Percentiles rank a stretch among this genome's conserved stretches.
Conservation (phyloP, 345 rosid species). For the Toxicodendron radicans region DNA sequence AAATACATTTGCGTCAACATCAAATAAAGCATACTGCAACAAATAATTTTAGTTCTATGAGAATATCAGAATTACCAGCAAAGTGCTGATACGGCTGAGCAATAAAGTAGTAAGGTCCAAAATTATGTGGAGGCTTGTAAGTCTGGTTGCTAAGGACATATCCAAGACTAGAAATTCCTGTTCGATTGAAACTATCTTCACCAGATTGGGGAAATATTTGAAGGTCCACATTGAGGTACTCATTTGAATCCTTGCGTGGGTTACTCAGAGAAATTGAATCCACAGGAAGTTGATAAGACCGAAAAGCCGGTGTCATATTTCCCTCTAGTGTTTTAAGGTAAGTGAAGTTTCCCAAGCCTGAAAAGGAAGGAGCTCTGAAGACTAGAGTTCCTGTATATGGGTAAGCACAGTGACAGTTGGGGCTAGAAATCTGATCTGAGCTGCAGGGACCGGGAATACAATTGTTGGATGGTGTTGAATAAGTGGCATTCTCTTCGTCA, state of each 20-base stretch:
- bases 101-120: conserved; percentile 61
- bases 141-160: conserved; percentile 54
- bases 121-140: conserved; percentile 9
- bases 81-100: conserved; percentile 42
- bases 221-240: conserved; percentile 47
- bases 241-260: conserved; percentile 46
- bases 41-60: conserved; percentile 31
- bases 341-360: conserved; percentile 44
- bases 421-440: conserved; percentile 45
- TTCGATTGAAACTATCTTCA: conserved; percentile 45
- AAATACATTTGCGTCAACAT: conserved; percentile 16
- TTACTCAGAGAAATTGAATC: conserved; percentile 57
- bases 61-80: conserved; percentile 41
- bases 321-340: conserved; percentile 38
- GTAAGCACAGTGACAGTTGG: conserved; percentile 59
- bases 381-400: conserved; percentile 62
- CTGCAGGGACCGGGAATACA: conserved; percentile 46
- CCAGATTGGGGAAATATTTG: conserved; percentile 51
- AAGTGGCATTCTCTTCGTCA: conserved; percentile 26
- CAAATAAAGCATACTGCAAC: not conserved
- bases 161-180: conserved; percentile 41
- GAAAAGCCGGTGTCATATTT: conserved; percentile 28
- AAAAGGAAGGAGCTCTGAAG: conserved; percentile 72
- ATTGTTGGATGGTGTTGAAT: conserved; percentile 40
- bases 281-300: conserved; percentile 47